Base-by-base conservation (phyloP, 768 basidiomycete genomes). In the Leccinum uliginosum region DNA sequence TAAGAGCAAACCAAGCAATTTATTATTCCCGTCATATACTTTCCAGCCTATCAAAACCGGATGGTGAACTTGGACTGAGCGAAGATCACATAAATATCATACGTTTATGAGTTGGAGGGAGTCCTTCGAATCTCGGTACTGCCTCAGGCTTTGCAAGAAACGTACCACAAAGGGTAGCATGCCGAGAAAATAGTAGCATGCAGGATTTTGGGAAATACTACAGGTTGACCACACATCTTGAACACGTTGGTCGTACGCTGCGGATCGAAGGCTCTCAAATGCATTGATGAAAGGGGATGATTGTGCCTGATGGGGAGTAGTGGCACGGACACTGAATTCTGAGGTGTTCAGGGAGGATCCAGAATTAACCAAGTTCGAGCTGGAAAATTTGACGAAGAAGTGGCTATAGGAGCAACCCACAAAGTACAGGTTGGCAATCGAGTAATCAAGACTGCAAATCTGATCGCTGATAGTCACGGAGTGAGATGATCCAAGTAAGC, bases 101-200 rank as follows among this genome's bases (percentile, higher is more conserved):
- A 91, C 95, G 66, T 98, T 98, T 66, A 98, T 84, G 32, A 98
- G 67, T 77, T 98, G 94, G 0, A 87, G 88, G 7, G 76, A 62
- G 27, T 87, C 68, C 32, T 76, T 74, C 1, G 92, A 92, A 66
- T 97, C 96, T 35, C 71, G 73, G 67, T 87, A 98, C 74, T 94
- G 93, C 60, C 87, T 86, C 49, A 97, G 64, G 66, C 90, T 91
- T 71, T 99, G 96, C 8, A 91, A 75, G 40, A 93, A 70, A 73
- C 96, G 94, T 24, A 85, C 77, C 6, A 87, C 54, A 6, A 91
- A 78, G 0, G 96, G 94, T 1, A 93, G 59, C 8, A 78, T 60
- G 5, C 80, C 79, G 9, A 91, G 71, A 2, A 82, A 60, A 57
- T 86, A 86, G 2, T 83, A 77, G 15, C 80, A 65, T 0, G 78